Evolutionary conservation across 345 rosid genomes (phyloP).

Genomic region (Pugionium dolabratum): DNA sequence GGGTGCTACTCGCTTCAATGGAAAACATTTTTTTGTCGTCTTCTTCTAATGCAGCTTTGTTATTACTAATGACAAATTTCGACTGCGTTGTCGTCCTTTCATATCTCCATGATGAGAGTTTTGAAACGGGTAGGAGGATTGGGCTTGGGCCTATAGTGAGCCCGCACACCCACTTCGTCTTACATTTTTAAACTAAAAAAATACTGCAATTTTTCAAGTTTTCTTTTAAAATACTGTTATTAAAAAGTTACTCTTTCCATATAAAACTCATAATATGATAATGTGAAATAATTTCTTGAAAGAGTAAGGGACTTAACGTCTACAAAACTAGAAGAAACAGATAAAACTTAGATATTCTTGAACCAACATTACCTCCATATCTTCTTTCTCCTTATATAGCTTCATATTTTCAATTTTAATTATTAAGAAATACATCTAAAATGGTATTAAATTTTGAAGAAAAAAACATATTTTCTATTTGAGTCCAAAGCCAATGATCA

Average conservation of each 20-base stretch:
- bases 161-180: neutral
- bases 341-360: neutral
- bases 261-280: neutral
- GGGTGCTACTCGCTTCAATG: neutral
- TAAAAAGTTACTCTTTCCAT: neutral
- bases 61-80: neutral
- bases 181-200: neutral
- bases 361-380: neutral
- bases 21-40: neutral
- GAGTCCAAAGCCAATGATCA: too few species aligned
- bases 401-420: too few species aligned
- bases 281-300: slow-evolving; percentile 4
- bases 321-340: neutral
- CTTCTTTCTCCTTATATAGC: neutral
- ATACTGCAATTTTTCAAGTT: neutral
- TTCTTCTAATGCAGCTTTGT: neutral
- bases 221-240: too few species aligned
- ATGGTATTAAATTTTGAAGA: too few species aligned
- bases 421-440: too few species aligned
- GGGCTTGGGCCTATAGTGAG: slow-evolving; percentile 5
- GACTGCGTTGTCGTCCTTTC: neutral
- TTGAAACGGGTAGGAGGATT: neutral
- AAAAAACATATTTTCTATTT: too few species aligned
- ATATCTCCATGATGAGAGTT: neutral
- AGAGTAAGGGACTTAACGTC: neutral